Base-by-base conservation (phyloP, 495 filamentous ascomycete species). In the Astrothelium subdiscretum region DNA sequence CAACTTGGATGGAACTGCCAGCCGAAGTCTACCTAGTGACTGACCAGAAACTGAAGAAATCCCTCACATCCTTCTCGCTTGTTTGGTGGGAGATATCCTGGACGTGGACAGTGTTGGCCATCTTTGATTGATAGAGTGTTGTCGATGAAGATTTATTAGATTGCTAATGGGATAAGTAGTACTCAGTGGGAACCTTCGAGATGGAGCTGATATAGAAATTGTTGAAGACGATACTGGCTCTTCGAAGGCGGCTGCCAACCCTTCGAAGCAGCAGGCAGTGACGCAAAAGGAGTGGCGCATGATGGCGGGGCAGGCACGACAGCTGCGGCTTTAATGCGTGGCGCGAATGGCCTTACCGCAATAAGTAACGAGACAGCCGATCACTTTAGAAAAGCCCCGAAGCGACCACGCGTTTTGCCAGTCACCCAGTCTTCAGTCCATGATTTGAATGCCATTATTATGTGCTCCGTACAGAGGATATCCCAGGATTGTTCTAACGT, bases 31-130 rank as follows among this genome's bases (percentile, higher is more conserved):
- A n/a, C n/a, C n/a, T 15, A 6, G 26, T 11, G 57, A 67, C 83
- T 72, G 81, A 94, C 90, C 94, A 98, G 85, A 97, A 98, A 77
- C 88, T 94, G 81, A 98, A 98, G 84, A 98, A 98, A 68, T 95
- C 91, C 67, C 83, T 85, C 64, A 98, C 83, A 75, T 98, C 90
- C 77, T 92, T 88, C 74, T 97, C 90, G 64, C 83, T 81, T 57
- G 92, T 96, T 65, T 83, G 70, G 62, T 79, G 70, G 65, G 87
- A 82, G 76, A 98, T 97, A 77, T 92, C 91, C 77, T 90, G 87
- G 65, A 92, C 76, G 69, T 78, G 73, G 32, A 78, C 75, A 59
- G 75, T 78, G 58, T 64, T 70, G 32, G 75, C 63, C 74, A 75
- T 77, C 63, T 51, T 73, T 62, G 60, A 26, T 32, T 35, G 42